phyloP scores from a whole-genome alignment of 2,329 filamentous ascomycete species.

The Cladosporium sp. region DNA sequence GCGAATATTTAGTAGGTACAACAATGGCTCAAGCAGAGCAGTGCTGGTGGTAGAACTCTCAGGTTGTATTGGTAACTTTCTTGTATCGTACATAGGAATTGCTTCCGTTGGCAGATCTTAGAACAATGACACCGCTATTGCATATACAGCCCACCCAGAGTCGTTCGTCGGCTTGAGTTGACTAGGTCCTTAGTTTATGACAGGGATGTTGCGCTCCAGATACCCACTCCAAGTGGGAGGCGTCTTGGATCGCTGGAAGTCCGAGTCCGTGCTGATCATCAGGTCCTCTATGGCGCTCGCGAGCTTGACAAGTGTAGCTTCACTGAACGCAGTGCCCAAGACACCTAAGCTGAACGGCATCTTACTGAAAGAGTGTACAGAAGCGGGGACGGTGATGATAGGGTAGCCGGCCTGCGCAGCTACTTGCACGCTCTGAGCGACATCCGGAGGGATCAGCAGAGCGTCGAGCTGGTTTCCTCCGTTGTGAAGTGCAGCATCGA shows the following conservation, averaged over 20 bases:
- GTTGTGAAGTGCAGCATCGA: conserved; percentile 63
- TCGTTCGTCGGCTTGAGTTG: background rate
- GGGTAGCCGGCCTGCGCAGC: conserved; percentile 76
- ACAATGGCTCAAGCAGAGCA: background rate
- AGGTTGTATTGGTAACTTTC: background rate
- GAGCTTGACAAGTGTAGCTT: conserved; percentile 35
- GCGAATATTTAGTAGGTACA: background rate
- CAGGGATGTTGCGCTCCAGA: conserved; percentile 41
- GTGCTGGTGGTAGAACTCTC: background rate
- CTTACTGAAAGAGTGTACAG: conserved; percentile 48
- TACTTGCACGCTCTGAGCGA: conserved; percentile 67
- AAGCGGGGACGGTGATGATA: conserved; percentile 67
- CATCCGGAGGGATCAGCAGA: conserved; percentile 67
- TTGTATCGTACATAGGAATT: background rate
- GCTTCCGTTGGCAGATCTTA: background rate
- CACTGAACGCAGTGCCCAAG: conserved; percentile 37
- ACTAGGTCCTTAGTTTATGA: background rate
- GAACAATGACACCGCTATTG: background rate
- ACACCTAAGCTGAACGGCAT: conserved; percentile 49
- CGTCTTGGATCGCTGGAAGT: conserved; percentile 34
- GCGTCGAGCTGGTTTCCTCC: conserved; percentile 54
- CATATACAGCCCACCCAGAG: background rate
- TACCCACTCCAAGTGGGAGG: conserved; percentile 42
- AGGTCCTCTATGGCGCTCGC: conserved; percentile 50
- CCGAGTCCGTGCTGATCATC: conserved; percentile 23